Percentiles rank a stretch among this genome's conserved stretches.
Conservation (phyloP, 805 yeast genomes). For the Kazachstania africana region DNA sequence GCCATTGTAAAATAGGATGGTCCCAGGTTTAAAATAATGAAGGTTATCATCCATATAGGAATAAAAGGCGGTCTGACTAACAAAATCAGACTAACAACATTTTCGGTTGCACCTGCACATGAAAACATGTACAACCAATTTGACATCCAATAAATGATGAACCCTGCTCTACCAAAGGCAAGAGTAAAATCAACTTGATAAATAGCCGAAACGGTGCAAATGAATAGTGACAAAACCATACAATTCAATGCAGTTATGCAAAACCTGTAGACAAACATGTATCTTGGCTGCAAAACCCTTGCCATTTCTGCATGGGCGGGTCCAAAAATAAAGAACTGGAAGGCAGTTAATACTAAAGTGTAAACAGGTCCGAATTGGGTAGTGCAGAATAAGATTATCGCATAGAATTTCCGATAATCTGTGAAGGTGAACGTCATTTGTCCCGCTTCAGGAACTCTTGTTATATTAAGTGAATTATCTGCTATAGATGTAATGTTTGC, state of each 20-base stretch:
- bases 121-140: slow-evolving; percentile 60
- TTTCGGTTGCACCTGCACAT: slow-evolving; percentile 67
- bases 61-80: slow-evolving; percentile 47
- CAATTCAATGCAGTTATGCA: no score
- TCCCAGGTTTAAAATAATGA: slow-evolving; percentile 59
- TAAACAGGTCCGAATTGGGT: slow-evolving; percentile 67
- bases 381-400: slow-evolving; percentile 49
- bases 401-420: slow-evolving; percentile 40
- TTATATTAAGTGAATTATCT: slow-evolving; percentile 5
- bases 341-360: slow-evolving; percentile 58
- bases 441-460: slow-evolving; percentile 1
- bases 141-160: slow-evolving; percentile 63
- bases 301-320: slow-evolving; percentile 42
- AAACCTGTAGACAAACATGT: slow-evolving; percentile 45
- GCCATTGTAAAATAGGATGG: slow-evolving; percentile 60
- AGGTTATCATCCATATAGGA: slow-evolving; percentile 62
- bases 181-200: slow-evolving; percentile 49
- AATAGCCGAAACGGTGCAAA: slow-evolving; percentile 51
- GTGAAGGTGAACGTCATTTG: slow-evolving; percentile 23
- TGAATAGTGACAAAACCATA: slow-evolving; percentile 42
- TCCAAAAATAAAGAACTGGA: slow-evolving; percentile 50
- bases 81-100: slow-evolving; percentile 41
- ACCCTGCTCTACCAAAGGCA: slow-evolving; percentile 58
- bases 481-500: slow-evolving; percentile 6
- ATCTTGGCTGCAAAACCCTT: slow-evolving; percentile 31